phyloP scores from a whole-genome alignment of 768 basidiomycete genomes.

The Termitomyces sp. region DNA sequence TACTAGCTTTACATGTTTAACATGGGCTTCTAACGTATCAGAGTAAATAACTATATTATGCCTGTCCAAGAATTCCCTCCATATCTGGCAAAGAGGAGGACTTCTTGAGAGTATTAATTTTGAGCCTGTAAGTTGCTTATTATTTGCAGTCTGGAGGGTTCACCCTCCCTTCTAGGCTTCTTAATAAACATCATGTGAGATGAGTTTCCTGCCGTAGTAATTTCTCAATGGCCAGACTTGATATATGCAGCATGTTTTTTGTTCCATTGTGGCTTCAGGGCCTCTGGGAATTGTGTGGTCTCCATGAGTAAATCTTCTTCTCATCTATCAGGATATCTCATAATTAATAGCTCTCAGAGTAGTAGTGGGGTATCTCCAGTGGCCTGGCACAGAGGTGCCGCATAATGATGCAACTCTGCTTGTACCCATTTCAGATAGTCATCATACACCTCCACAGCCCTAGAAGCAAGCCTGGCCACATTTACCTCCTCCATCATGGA shows the following conservation, averaged over 20 bases:
- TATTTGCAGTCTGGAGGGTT: background rate
- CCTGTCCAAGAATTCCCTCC: background rate
- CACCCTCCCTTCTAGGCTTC: background rate
- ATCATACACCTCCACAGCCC: background rate
- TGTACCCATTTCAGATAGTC: background rate
- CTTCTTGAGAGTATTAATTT: background rate
- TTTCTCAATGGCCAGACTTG: background rate
- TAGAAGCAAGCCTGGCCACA: background rate
- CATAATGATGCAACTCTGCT: background rate
- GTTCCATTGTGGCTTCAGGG: background rate
- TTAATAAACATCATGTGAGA: background rate
- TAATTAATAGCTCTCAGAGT: background rate
- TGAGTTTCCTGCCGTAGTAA: background rate
- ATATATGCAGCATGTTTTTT: background rate
- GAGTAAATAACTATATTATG: background rate
- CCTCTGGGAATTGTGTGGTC: background rate
- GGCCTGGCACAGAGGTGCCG: background rate
- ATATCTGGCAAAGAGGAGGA: background rate
- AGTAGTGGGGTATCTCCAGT: background rate
- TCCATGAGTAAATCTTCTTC: background rate
- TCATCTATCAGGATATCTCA: background rate
- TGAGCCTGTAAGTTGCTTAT: background rate
- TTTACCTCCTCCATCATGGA: background rate
- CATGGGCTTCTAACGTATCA: background rate
- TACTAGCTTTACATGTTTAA: background rate